Percentiles rank a stretch among this genome's conserved stretches.
Conservation (phyloP, 768 basidiomycete genomes). For the Rhizopogon sp. region DNA sequence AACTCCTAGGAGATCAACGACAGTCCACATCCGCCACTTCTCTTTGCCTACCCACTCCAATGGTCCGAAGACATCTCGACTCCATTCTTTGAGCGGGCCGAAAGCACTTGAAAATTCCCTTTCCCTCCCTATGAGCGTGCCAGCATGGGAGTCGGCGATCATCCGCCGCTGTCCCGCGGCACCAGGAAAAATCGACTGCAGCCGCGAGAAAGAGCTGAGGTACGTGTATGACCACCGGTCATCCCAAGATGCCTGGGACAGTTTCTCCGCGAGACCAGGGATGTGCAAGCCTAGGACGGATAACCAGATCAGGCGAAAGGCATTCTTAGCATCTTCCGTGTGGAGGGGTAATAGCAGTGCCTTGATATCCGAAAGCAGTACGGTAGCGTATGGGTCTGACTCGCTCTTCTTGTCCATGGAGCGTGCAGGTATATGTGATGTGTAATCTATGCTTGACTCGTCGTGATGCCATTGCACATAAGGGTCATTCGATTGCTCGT, state of each 20-base stretch:
- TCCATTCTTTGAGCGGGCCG: slow-evolving; percentile 69
- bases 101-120: slow-evolving; percentile 55
- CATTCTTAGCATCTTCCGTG: slow-evolving; percentile 40
- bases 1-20: slow-evolving; percentile 45
- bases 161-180: slow-evolving; percentile 25
- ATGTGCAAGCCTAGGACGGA: slow-evolving; percentile 66
- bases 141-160: slow-evolving; percentile 59
- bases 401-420: slow-evolving; percentile 44
- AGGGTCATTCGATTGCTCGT: slow-evolving; percentile 45
- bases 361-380: slow-evolving; percentile 72
- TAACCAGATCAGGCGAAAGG: slow-evolving; percentile 67
- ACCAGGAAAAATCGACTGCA: slow-evolving; percentile 52
- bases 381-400: slow-evolving; percentile 65
- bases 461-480: slow-evolving; percentile 61
- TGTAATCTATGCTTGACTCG: slow-evolving; percentile 47
- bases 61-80: slow-evolving; percentile 44
- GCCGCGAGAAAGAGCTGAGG: slow-evolving; percentile 37
- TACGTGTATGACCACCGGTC: slow-evolving; percentile 61
- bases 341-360: slow-evolving; percentile 46
- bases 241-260: slow-evolving; percentile 47
- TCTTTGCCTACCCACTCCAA: slow-evolving; percentile 41
- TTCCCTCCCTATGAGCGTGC: slow-evolving; percentile 63
- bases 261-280: slow-evolving; percentile 52
- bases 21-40: slow-evolving; percentile 38
- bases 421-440: slow-evolving; percentile 44